Conservation (phyloP, 106 monocot species). For the Phalaenopsis aphrodite region DNA sequence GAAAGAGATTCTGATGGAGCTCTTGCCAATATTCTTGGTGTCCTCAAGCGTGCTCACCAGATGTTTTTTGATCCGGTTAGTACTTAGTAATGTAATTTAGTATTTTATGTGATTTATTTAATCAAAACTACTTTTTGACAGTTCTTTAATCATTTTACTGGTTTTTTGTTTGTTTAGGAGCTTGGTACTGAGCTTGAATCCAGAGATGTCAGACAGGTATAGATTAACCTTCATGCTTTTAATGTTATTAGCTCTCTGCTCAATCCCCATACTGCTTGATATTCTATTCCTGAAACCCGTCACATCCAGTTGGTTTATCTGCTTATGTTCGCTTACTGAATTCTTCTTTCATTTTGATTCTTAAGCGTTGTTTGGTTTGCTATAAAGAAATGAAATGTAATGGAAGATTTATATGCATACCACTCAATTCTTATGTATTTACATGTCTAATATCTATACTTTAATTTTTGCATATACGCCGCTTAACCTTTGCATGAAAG, state of each 20-base stretch:
- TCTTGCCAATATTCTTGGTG: slow-evolving; percentile 54
- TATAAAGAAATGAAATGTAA: too few species aligned
- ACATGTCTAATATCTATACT: too few species aligned
- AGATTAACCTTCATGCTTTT: neutral
- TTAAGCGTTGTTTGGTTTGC: too few species aligned
- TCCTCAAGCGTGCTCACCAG: slow-evolving; percentile 60
- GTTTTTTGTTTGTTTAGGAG: slow-evolving; percentile 24
- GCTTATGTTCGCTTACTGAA: too few species aligned
- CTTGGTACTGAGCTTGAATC: slow-evolving; percentile 26
- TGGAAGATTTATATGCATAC: too few species aligned
- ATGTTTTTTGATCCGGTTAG: slow-evolving; percentile 81
- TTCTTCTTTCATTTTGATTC: too few species aligned
- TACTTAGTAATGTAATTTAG: neutral
- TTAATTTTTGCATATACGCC: too few species aligned
- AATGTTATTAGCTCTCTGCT: neutral
- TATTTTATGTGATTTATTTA: neutral
- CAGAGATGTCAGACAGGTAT: slow-evolving; percentile 74
- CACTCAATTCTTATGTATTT: too few species aligned
- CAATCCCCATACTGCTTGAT: neutral
- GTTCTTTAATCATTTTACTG: neutral
- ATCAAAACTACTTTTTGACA: neutral
- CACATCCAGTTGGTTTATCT: too few species aligned
- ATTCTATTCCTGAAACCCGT: too few species aligned
- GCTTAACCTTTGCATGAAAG: too few species aligned
- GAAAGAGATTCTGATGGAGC: slow-evolving; percentile 81